Conservation (phyloP, 805 yeast species). For the Wickerhamiella parazyma region DNA sequence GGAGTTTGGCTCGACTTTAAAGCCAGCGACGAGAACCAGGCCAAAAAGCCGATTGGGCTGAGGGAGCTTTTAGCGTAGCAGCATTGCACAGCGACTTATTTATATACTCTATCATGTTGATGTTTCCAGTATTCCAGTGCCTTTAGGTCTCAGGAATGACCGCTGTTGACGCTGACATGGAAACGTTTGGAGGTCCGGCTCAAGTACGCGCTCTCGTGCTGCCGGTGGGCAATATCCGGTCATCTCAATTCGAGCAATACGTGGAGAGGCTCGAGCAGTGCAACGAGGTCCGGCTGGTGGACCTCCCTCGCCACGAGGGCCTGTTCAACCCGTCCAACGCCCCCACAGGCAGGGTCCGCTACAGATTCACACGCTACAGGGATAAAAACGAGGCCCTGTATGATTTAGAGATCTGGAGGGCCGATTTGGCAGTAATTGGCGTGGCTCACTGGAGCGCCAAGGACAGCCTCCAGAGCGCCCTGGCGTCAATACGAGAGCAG, state of each 20-base stretch:
- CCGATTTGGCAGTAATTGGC: slow-evolving; percentile 43
- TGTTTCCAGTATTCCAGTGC: no score
- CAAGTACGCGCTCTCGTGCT: slow-evolving; percentile 52
- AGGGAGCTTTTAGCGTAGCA: neutral
- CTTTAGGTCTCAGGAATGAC: no score
- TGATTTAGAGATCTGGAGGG: slow-evolving; percentile 83
- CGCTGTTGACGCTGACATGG: neutral
- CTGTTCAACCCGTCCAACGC: slow-evolving; percentile 73
- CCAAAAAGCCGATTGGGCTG: slow-evolving; percentile 5
- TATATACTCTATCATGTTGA: no score
- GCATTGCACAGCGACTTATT: no score
- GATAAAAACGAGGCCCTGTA: slow-evolving; percentile 54
- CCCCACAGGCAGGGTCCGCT: slow-evolving; percentile 63
- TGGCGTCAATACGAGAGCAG: slow-evolving; percentile 13
- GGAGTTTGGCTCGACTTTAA: slow-evolving; percentile 10
- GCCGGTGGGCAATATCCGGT: slow-evolving; percentile 43
- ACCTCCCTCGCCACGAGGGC: slow-evolving; percentile 29
- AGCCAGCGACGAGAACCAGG: slow-evolving; percentile 9
- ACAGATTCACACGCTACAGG: slow-evolving; percentile 39
- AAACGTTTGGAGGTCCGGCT: slow-evolving; percentile 45
- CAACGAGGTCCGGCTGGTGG: slow-evolving; percentile 57
- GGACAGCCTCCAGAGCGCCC: slow-evolving; percentile 20
- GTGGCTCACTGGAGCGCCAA: slow-evolving; percentile 26
- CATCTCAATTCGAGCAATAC: slow-evolving; percentile 32
- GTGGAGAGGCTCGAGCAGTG: slow-evolving; percentile 34